Percentiles rank a stretch among this genome's conserved stretches.
These are phyloP conservation scores for Yamagishiella unicocca DNA, from an alignment of 139 green algal genomes.

Conservation along the genomic window DNA sequence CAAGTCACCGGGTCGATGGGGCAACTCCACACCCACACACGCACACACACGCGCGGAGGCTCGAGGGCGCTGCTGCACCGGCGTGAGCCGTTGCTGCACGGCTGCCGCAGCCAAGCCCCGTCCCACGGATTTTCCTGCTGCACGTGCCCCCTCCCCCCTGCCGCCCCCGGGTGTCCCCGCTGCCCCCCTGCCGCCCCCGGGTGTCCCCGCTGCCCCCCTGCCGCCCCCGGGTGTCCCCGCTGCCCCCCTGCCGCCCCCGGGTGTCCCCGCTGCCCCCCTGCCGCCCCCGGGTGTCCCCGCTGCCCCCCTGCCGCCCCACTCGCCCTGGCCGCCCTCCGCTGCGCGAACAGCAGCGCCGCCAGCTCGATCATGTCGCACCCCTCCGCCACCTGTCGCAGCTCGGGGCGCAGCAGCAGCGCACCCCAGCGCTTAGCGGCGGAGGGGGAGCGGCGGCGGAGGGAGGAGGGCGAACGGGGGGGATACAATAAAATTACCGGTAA, in stretches of 20 bases:
- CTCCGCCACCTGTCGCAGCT: slow-evolving; percentile 50
- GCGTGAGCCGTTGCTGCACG: too few relatives aligned
- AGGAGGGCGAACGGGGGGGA: neutral
- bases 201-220: too few relatives aligned
- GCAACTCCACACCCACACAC: too few relatives aligned
- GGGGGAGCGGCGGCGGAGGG: neutral
- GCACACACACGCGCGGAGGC: too few relatives aligned
- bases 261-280: neutral
- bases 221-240: too few relatives aligned
- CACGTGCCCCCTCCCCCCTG: neutral
- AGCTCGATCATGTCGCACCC: slow-evolving; percentile 66
- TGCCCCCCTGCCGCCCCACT: neutral
- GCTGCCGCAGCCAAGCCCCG: too few relatives aligned
- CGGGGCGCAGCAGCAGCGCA: slow-evolving; percentile 51
- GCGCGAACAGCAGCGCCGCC: slow-evolving; percentile 45
- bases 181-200: neutral
- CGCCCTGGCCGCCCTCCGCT: neutral
- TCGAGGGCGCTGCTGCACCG: too few relatives aligned
- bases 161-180: neutral
- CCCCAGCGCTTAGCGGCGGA: slow-evolving; percentile 45
- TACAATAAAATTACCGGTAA: too few relatives aligned
- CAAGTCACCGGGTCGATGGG: too few relatives aligned
- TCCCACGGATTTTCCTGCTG: neutral
- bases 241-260: neutral
- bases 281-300: neutral